Evolutionary conservation across 2,329 filamentous ascomycete genomes (phyloP), one percentile per base, ranked within the genome.

Genomic region (Botrytis fabae): DNA sequence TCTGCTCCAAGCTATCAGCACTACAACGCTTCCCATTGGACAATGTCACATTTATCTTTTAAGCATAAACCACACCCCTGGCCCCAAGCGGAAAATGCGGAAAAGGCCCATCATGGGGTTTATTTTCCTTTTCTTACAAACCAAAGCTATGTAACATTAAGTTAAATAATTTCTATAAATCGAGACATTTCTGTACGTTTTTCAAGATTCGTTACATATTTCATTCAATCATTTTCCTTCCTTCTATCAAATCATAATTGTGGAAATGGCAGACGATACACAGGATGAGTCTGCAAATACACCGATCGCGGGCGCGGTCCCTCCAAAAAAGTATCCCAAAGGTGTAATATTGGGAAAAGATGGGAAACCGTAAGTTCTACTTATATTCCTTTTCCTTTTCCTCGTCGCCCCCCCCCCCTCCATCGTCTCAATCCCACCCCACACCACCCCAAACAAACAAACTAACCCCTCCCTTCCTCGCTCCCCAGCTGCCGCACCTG

Each of bases 341-440:
- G 92, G 92, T 75, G 86, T 95, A 3, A 87, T 95, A 54, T 83
- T 95, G 51, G 93, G 91, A 63, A 91, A 91, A 75, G 92, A 96
- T 83, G 93, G 93, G 72, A 96, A 96, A 83, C 93, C 93, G 93
- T 95, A 83, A 85, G 92, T 83, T 22, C 32, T 22, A 38, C 25
- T 5, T 25, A 51, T 35, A 51, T 35, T 5, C 32, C 32, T 6
- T 51, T 1, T 38, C 35, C 35, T 35, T 6, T n/a, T 14, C 25
- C 48, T 2, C n/a, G 25, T 16, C 10, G 14, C 28, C 46, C 28
- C 14, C 46, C 28, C 14, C 40, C 20, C 18, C 6, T n/a, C 12
- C 25, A 12, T n/a, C 35, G 22, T 61, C 35, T 8, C 35, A n/a
- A n/a, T 60, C 32, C 1, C 20, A 54, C 70, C 51, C 73, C 22